Percentiles rank a stretch among this genome's conserved stretches.
phyloP scores from a whole-genome alignment of 2,329 filamentous ascomycete species.

The Ceratocystis papillata region DNA sequence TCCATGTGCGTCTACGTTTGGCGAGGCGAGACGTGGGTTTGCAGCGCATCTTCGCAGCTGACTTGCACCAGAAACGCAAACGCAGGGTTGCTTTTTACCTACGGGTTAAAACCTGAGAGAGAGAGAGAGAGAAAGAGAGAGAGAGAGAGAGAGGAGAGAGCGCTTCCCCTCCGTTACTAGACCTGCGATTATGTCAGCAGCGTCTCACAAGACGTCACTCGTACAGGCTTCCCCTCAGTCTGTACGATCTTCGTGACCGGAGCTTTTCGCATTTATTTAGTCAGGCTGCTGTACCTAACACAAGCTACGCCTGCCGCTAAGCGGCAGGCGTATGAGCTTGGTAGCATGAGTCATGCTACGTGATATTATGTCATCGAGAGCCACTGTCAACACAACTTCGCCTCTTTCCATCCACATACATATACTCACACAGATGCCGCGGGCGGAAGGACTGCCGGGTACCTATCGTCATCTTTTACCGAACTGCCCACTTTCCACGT shows the following conservation, averaged over 20 bases:
- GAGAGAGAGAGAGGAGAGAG: too few species aligned
- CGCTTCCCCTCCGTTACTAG: background rate
- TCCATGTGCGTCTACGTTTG: background rate
- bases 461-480: background rate
- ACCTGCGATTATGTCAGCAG: background rate
- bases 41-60: too few species aligned
- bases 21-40: background rate
- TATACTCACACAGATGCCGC: background rate
- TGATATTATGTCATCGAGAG: background rate
- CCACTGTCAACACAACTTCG: background rate
- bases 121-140: too few species aligned
- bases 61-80: background rate
- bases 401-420: background rate
- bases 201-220: constrained; percentile 18
- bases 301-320: background rate
- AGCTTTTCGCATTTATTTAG: background rate
- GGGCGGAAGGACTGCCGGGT: too few species aligned
- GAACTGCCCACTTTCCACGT: background rate
- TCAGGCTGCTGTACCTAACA: background rate
- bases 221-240: constrained; percentile 2
- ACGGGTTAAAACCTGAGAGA: background rate
- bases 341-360: background rate
- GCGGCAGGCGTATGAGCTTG: background rate
- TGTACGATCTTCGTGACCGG: background rate
- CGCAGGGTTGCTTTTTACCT: background rate